Evolutionary conservation across 2,329 filamentous ascomycete species (phyloP).

Genomic region (Aureobasidium uvarum): DNA sequence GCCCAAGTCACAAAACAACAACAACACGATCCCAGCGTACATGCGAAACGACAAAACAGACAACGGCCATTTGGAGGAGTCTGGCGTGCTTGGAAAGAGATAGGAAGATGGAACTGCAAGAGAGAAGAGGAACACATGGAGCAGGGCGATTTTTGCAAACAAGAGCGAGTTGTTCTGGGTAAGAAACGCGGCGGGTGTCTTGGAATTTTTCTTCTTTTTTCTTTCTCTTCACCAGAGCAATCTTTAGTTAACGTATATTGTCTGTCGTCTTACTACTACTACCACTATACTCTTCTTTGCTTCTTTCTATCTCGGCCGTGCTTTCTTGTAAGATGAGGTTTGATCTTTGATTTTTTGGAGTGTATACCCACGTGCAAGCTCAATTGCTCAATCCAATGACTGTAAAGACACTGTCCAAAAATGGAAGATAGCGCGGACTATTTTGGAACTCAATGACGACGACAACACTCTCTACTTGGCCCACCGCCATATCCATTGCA

Average conservation of each 20-base stretch:
- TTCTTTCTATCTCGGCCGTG: background rate
- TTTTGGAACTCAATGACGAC: too few relatives aligned
- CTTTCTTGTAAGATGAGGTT: background rate
- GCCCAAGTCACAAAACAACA: background rate
- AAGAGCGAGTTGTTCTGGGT: background rate
- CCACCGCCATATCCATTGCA: too few relatives aligned
- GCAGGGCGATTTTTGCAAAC: too few relatives aligned
- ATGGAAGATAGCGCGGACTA: too few relatives aligned
- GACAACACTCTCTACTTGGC: too few relatives aligned
- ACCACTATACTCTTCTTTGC: background rate
- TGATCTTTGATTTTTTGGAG: background rate
- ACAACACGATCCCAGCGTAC: background rate
- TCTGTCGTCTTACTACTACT: background rate
- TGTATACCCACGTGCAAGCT: background rate
- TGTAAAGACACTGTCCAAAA: too few relatives aligned
- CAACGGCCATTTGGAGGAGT: conserved; percentile 4
- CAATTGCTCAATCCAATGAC: too few relatives aligned
- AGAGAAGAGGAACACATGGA: background rate
- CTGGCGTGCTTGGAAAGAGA: conserved; percentile 7
- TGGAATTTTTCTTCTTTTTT: background rate
- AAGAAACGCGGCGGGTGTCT: background rate
- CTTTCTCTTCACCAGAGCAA: background rate
- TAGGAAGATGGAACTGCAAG: background rate
- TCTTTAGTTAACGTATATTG: background rate
- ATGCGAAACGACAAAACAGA: background rate